A percentile compares a stretch with the other conserved stretches of the same genome.
Conservation (phyloP, 805 yeast genomes). For the Metschnikowia bowlesiae region DNA sequence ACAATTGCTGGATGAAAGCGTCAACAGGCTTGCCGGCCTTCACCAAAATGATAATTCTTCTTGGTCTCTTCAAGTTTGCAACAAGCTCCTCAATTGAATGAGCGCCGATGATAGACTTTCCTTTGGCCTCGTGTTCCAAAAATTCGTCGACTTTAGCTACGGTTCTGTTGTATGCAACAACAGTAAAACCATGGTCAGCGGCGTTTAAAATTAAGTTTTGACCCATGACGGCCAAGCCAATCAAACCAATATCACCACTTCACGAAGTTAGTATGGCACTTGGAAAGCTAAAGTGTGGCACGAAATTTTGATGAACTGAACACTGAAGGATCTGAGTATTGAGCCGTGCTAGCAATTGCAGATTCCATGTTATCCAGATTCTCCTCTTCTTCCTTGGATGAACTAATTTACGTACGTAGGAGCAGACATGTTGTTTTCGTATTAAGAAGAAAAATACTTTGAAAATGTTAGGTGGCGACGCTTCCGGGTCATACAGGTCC, state of each 20-base stretch:
- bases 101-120: slow-evolving; percentile 93
- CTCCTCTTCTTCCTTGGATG: too few relatives aligned
- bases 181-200: slow-evolving; percentile 98
- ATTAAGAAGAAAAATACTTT: slow-evolving; percentile 3
- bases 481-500: slow-evolving; percentile 12
- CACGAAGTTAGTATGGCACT: slow-evolving; percentile 19
- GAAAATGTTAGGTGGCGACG: slow-evolving; percentile 5
- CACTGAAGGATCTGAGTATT: too few relatives aligned
- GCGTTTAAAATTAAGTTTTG: slow-evolving; percentile 95
- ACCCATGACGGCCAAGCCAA: slow-evolving; percentile 99
- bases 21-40: slow-evolving; percentile 98
- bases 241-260: slow-evolving; percentile 95
- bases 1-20: slow-evolving; percentile 77
- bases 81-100: slow-evolving; percentile 84
- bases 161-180: slow-evolving; percentile 98
- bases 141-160: slow-evolving; percentile 93
- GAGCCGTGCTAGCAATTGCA: not conserved
- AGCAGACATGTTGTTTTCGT: slow-evolving; percentile 31
- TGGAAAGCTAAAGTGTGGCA: too few relatives aligned
- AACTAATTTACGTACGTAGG: slow-evolving; percentile 35
- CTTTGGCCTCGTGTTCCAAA: slow-evolving; percentile 93
- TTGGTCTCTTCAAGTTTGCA: slow-evolving; percentile 90
- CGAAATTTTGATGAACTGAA: too few relatives aligned
- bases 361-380: not conserved
- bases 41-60: slow-evolving; percentile 89